These are phyloP conservation scores for Carex scoparia DNA, from an alignment of 176 grass and related monocot genomes.

Conservation along the genomic window DNA sequence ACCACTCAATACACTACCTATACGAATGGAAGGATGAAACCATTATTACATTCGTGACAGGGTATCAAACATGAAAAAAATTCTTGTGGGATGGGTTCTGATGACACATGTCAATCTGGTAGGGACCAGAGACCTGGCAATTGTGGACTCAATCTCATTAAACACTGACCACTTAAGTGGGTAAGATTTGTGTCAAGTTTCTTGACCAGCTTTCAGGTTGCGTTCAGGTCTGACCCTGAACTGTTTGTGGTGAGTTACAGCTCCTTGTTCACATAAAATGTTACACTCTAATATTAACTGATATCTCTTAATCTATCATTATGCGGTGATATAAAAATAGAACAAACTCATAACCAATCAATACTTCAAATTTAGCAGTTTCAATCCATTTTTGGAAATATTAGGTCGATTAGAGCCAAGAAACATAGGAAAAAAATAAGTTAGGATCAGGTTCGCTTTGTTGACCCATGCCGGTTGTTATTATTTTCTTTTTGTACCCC, in stretches of 20 bases:
- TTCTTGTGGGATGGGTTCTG: background rate
- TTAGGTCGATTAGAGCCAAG: background rate
- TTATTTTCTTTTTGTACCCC: background rate
- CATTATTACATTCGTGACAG: background rate
- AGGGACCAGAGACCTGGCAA: background rate
- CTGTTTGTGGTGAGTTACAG: background rate
- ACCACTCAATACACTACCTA: constrained; percentile 93
- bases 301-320: background rate
- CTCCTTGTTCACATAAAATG: background rate
- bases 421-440: background rate
- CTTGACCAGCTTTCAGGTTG: background rate
- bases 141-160: background rate
- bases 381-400: background rate
- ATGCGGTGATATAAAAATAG: background rate
- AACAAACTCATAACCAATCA: background rate
- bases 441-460: background rate
- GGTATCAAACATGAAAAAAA: background rate
- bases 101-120: background rate
- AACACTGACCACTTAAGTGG: background rate
- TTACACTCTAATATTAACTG: background rate
- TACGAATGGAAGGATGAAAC: constrained; percentile 9
- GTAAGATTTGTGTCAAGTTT: background rate
- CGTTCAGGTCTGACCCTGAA: background rate
- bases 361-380: background rate
- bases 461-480: background rate